These are phyloP conservation scores for Blepharisma undulans DNA, from an alignment of 169 alveolate species.

Conservation along the genomic window DNA sequence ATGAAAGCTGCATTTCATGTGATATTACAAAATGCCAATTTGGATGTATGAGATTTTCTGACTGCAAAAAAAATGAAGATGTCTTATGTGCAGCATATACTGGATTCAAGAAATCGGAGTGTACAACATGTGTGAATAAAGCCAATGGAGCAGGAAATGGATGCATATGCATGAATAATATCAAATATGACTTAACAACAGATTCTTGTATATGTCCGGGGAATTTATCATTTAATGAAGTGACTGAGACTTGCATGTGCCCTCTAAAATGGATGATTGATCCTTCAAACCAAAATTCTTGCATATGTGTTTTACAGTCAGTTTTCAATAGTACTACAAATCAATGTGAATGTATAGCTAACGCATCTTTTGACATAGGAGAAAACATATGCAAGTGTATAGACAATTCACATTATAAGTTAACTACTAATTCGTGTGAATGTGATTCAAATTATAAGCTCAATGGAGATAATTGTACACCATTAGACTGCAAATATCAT, in stretches of 20 bases:
- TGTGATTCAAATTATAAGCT: background rate
- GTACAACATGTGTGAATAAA: background rate
- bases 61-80: background rate
- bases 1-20: background rate
- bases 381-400: too few species aligned
- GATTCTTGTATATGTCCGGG: too few species aligned
- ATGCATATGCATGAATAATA: background rate
- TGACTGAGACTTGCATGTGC: too few species aligned
- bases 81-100: background rate
- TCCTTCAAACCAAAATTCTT: too few species aligned
- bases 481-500: background rate
- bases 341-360: too few species aligned
- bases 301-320: too few species aligned
- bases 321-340: too few species aligned
- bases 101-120: background rate
- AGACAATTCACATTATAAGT: background rate
- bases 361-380: too few species aligned
- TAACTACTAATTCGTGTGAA: background rate
- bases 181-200: too few species aligned
- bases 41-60: background rate
- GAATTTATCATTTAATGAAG: too few species aligned
- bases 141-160: constrained; percentile 15
- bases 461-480: background rate
- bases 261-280: too few species aligned
- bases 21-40: too few species aligned